These are phyloP conservation scores for Penicillium sp. DNA, from an alignment of 2,329 filamentous ascomycete species.

Conservation along the genomic window DNA sequence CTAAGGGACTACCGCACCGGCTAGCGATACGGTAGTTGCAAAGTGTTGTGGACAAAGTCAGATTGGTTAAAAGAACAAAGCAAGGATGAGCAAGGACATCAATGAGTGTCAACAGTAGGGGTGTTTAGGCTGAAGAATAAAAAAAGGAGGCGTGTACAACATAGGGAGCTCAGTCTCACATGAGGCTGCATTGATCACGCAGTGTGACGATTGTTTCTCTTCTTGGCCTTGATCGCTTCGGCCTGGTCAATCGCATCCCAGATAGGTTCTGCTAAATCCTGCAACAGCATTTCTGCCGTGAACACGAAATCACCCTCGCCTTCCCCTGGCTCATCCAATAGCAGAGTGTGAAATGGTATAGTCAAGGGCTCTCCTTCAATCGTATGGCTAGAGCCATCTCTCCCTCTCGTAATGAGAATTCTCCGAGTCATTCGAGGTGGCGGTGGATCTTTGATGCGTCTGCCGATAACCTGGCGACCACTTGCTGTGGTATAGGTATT, in stretches of 20 bases:
- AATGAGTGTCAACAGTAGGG: too few species aligned
- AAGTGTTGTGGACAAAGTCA: too few species aligned
- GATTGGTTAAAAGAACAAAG: too few species aligned
- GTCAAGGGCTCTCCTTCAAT: not conserved
- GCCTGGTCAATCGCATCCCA: not conserved
- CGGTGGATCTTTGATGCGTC: not conserved
- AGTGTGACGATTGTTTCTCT: too few species aligned
- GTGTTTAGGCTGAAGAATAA: too few species aligned
- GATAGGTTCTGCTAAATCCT: not conserved
- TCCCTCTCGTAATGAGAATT: not conserved
- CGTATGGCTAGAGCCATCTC: not conserved
- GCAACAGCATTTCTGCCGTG: not conserved
- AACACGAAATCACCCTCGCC: not conserved
- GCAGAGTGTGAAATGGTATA: not conserved
- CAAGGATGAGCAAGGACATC: too few species aligned
- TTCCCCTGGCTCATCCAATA: not conserved
- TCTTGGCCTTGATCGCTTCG: not conserved
- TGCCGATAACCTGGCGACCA: not conserved
- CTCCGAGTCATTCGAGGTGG: not conserved
- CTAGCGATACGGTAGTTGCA: too few species aligned
- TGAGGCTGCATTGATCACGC: too few species aligned
- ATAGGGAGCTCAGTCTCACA: too few species aligned
- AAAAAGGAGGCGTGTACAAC: too few species aligned
- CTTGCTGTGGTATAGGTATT: not conserved
- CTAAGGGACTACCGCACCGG: too few species aligned